Base-by-base conservation (phyloP, 805 yeast species). In the Pichia nakasei region DNA sequence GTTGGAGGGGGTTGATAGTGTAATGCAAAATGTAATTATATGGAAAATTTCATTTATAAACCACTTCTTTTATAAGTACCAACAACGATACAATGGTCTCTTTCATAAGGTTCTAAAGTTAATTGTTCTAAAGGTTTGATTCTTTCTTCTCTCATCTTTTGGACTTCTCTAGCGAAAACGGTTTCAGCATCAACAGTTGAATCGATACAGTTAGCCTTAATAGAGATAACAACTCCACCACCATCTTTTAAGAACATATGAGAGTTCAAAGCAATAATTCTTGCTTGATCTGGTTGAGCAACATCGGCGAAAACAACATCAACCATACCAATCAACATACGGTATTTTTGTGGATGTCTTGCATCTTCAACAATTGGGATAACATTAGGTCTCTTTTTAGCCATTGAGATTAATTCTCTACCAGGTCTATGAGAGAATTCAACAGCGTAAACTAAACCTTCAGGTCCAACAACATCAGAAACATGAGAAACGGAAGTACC, bases 391-490 rank as follows among this genome's bases (percentile, higher is more conserved):
- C 98, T 86, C 94, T 93, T 93, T 81, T 91, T 93, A 66, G 98
- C 98, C 98, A 93, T 93, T 61, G 94, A 86, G 62, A 93, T 91
- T 71, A 93, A 79, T 71, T 93, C 98, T 78, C 98, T 85, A 68
- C 98, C 98, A 63, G 97, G 96, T 79, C 98, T 85, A 80, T 93
- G 97, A 52, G 97, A 88, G 75, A 93, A 93, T 74, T 93, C 98
- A 56, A 93, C 98, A 47, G 98, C 98, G 67, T 93, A 93, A 44
- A 93, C 98, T 64, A 87, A 75, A 68, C 98, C 98, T 72, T 88
- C 96, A 67, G 98, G 97, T 53, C 98, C 98, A 56, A 93, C 98
- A 57, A 93, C 82, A 68, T 93, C 98, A 53, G 97, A 76, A 63
- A 93, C 98, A 70, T 93, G 98, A 42, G 96, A 87, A 48, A 93